phyloP scores from a whole-genome alignment of 331 rosid species.

The Spiraea crenata region DNA sequence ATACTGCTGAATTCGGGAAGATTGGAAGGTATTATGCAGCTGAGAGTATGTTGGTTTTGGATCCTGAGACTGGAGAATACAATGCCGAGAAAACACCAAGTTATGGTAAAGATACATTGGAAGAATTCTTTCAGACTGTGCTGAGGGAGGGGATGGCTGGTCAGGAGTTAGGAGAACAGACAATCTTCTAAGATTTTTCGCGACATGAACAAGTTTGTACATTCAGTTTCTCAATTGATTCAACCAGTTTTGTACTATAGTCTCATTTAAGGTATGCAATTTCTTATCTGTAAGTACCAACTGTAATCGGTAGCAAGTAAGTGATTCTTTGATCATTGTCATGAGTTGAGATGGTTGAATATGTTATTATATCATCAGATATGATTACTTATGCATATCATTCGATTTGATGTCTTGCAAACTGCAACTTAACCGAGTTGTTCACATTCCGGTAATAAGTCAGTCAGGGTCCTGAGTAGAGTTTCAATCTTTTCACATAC shows the following conservation, averaged over 20 bases:
- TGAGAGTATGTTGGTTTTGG: constrained; percentile 81
- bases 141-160: constrained; percentile 91
- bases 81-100: constrained; percentile 85
- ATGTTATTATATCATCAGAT: background rate
- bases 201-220: constrained; percentile 21
- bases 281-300: constrained; percentile 2
- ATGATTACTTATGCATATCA: background rate
- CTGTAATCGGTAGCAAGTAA: constrained; percentile 24
- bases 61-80: constrained; percentile 78
- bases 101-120: constrained; percentile 82
- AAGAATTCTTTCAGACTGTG: constrained; percentile 71
- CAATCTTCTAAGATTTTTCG: constrained; percentile 37
- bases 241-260: constrained; percentile 29
- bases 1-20: constrained; percentile 83
- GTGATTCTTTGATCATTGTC: constrained; percentile 2
- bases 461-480: background rate
- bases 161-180: constrained; percentile 87
- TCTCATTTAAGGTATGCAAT: constrained; percentile 28
- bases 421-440: background rate
- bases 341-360: constrained; percentile 8
- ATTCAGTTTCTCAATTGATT: constrained; percentile 26
- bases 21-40: constrained; percentile 95
- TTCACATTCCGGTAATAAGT: background rate
- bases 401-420: constrained; percentile 4
- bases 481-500: too few species aligned